Conservation (phyloP, 768 basidiomycete genomes). For the Mycena kentingensis region DNA sequence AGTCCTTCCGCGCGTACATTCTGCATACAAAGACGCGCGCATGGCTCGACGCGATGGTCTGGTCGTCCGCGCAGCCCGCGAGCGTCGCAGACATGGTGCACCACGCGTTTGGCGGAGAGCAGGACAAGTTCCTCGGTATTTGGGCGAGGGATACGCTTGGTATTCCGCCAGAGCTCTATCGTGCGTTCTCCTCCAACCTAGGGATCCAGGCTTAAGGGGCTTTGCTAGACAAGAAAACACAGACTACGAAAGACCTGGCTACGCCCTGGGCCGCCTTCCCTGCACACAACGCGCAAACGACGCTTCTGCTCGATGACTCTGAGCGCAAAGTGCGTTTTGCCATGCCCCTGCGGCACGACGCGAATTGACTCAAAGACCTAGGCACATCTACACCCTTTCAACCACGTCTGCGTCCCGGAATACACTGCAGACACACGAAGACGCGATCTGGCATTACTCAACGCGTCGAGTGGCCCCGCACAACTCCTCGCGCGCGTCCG, state of each 20-base stretch:
- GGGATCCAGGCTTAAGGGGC: background rate
- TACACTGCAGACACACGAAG: constrained; percentile 39
- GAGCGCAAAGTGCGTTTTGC: constrained; percentile 26
- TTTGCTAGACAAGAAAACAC: constrained; percentile 41
- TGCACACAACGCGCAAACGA: constrained; percentile 46
- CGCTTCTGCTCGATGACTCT: constrained; percentile 39
- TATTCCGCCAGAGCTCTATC: constrained; percentile 57
- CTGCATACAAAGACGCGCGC: constrained; percentile 57
- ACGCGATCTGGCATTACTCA: constrained; percentile 16
- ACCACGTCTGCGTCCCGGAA: constrained; percentile 60
- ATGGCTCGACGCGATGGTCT: constrained; percentile 86
- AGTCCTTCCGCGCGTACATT: constrained; percentile 61
- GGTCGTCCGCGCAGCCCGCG: constrained; percentile 85
- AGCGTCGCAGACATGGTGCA: constrained; percentile 77
- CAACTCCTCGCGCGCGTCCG: background rate
- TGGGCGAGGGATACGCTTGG: constrained; percentile 85
- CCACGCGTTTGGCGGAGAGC: constrained; percentile 51
- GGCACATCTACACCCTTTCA: constrained; percentile 51
- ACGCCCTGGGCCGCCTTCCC: constrained; percentile 59
- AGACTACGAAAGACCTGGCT: constrained; percentile 74
- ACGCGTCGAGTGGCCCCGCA: background rate
- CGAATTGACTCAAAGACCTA: background rate
- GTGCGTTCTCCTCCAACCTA: constrained; percentile 46
- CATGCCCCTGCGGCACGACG: background rate
- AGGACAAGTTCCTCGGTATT: constrained; percentile 53